A percentile compares a stretch with the other conserved stretches of the same genome.
phyloP scores from a whole-genome alignment of 2,329 filamentous ascomycete species.

The Drechmeria coniospora region DNA sequence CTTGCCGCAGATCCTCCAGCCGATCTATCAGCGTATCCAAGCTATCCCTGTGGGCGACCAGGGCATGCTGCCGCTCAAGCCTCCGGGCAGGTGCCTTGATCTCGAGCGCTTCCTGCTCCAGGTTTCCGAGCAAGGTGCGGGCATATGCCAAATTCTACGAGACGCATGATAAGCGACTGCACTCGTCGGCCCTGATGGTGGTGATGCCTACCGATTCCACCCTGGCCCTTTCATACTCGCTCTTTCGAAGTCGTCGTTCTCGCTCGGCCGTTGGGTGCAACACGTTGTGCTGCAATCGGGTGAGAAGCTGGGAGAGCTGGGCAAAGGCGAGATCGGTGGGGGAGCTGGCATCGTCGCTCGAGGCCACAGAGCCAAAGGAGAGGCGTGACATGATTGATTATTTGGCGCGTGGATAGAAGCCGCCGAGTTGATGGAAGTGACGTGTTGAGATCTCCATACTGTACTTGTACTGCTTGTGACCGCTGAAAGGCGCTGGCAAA shows the following conservation, averaged over 20 bases:
- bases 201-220: slow-evolving; percentile 26
- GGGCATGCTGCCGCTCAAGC: slow-evolving; percentile 44
- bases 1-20: slow-evolving; percentile 51
- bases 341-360: slow-evolving; percentile 6
- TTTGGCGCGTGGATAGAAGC: background rate
- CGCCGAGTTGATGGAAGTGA: background rate
- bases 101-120: slow-evolving; percentile 53
- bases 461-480: too few relatives aligned
- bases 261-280: slow-evolving; percentile 45
- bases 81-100: slow-evolving; percentile 43
- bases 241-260: slow-evolving; percentile 40
- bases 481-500: too few relatives aligned
- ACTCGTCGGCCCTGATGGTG: background rate
- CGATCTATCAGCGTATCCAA: slow-evolving; percentile 52
- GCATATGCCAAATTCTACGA: slow-evolving; percentile 57
- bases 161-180: background rate
- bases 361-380: slow-evolving; percentile 6
- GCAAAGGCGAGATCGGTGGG: slow-evolving; percentile 15
- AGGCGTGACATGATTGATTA: slow-evolving; percentile 12
- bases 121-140: slow-evolving; percentile 48
- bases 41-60: slow-evolving; percentile 48
- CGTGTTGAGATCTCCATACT: slow-evolving; percentile 1
- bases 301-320: slow-evolving; percentile 49
- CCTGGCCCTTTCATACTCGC: slow-evolving; percentile 45
- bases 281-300: slow-evolving; percentile 49